These are phyloP conservation scores for Cyberlindnera xylosilytica DNA, from an alignment of 805 yeast genomes.

Conservation along the genomic window DNA sequence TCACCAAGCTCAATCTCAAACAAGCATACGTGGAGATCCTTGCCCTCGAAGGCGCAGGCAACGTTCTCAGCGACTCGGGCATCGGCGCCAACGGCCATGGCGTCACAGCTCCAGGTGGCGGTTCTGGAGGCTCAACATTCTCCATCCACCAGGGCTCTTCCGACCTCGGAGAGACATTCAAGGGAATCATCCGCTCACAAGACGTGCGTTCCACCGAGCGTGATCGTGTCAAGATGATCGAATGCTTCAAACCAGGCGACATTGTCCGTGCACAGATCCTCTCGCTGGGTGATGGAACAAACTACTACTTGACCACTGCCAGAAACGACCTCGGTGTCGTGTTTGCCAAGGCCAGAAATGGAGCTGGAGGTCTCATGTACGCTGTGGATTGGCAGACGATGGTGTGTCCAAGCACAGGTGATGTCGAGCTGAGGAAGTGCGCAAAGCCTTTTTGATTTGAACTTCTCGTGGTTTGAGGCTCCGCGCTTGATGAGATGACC, in stretches of 20 bases:
- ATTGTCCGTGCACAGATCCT: slow-evolving; percentile 77
- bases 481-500: background rate
- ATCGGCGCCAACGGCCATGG: slow-evolving; percentile 55
- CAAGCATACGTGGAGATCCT: slow-evolving; percentile 80
- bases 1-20: slow-evolving; percentile 59
- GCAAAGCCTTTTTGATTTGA: slow-evolving; percentile 70
- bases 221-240: slow-evolving; percentile 76
- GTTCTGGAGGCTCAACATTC: slow-evolving; percentile 47
- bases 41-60: slow-evolving; percentile 61
- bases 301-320: slow-evolving; percentile 87
- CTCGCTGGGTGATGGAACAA: slow-evolving; percentile 90
- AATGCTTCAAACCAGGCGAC: slow-evolving; percentile 89
- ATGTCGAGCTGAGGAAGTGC: slow-evolving; percentile 76
- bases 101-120: slow-evolving; percentile 45
- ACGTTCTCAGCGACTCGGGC: slow-evolving; percentile 58
- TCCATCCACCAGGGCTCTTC: slow-evolving; percentile 46
- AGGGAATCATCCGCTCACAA: slow-evolving; percentile 80
- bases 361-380: slow-evolving; percentile 74
- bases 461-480: background rate
- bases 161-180: slow-evolving; percentile 85
- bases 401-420: slow-evolving; percentile 76
- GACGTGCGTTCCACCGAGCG: slow-evolving; percentile 90
- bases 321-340: slow-evolving; percentile 91
- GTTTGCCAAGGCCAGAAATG: slow-evolving; percentile 67
- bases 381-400: slow-evolving; percentile 96